Conservation (phyloP, 1,139 yeast species). For the Geotrichum histeridarum region DNA sequence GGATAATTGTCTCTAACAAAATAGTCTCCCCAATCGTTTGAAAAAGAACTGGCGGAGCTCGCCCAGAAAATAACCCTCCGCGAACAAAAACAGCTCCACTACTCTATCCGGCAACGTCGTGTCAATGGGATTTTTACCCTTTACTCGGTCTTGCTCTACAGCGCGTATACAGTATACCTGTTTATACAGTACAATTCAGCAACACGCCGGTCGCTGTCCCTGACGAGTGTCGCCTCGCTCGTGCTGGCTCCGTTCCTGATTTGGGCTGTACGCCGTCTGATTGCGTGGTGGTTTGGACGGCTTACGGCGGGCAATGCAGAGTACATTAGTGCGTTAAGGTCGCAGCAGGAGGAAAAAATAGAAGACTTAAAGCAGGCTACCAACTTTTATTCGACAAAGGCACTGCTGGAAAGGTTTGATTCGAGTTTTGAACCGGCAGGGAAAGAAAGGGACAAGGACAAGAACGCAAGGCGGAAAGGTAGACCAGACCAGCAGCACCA, state of each 20-base stretch:
- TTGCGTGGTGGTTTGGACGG: conserved; percentile 25
- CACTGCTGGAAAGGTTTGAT: conserved; percentile 60
- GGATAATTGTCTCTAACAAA: neutral
- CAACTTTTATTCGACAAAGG: conserved; percentile 70
- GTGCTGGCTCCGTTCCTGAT: conserved; percentile 26
- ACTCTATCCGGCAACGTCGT: conserved; percentile 28
- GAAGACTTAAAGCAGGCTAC: conserved; percentile 74
- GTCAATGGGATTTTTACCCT: conserved; percentile 32
- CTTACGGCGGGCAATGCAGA: conserved; percentile 27
- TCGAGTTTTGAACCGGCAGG: conserved; percentile 14
- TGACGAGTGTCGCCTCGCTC: conserved; percentile 18
- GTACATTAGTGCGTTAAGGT: conserved; percentile 42
- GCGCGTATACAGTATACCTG: conserved; percentile 24
- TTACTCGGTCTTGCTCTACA: conserved; percentile 30
- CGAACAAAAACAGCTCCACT: conserved; percentile 26
- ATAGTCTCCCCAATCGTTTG: conserved; percentile 23
- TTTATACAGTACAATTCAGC: conserved; percentile 18
- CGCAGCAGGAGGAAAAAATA: conserved; percentile 56
- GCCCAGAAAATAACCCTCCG: conserved; percentile 27
- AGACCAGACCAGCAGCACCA: neutral
- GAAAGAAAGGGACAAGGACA: conserved; percentile 1
- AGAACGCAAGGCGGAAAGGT: conserved; percentile 8
- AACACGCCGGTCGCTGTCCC: conserved; percentile 11
- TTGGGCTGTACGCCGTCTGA: conserved; percentile 24
- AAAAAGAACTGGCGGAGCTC: conserved; percentile 32